Percentiles rank a stretch among this genome's conserved stretches.
These are phyloP conservation scores for Pythium chondricola DNA, from an alignment of 352 stramenopile genomes.

Conservation along the genomic window DNA sequence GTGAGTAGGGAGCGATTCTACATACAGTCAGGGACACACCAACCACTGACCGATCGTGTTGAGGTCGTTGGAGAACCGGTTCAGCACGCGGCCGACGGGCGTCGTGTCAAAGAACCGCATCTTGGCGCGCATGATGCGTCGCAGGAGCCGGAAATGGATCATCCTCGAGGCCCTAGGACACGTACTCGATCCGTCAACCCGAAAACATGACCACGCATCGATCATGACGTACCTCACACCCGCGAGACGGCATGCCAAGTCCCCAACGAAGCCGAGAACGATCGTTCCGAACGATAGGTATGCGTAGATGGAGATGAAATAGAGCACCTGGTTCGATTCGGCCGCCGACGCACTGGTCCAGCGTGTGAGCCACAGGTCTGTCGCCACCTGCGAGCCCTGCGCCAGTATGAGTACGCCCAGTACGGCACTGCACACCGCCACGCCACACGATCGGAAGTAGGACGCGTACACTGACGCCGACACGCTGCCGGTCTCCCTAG, in stretches of 20 bases:
- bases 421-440: constrained; percentile 27
- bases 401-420: constrained; percentile 31
- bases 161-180: constrained; percentile 38
- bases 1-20: no score
- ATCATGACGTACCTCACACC: constrained; percentile 38
- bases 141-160: constrained; percentile 61
- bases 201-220: not conserved
- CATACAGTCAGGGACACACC: no score
- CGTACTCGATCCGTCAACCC: no score
- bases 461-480: constrained; percentile 30
- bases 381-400: constrained; percentile 49
- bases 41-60: constrained; percentile 42
- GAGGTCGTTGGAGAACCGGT: constrained; percentile 71
- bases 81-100: constrained; percentile 71
- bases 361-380: constrained; percentile 57
- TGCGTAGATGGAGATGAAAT: constrained; percentile 51
- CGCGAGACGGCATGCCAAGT: constrained; percentile 38
- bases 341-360: constrained; percentile 33
- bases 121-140: constrained; percentile 56
- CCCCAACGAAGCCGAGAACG: constrained; percentile 37
- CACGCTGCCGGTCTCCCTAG: constrained; percentile 32
- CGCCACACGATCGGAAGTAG: constrained; percentile 46
- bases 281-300: constrained; percentile 53
- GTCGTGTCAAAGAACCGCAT: constrained; percentile 87
- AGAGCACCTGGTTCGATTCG: constrained; percentile 21